Evolutionary conservation across 352 stramenopile species (phyloP), one percentile per base, ranked within the genome.

Genomic region (Aphanomyces euteiches): DNA sequence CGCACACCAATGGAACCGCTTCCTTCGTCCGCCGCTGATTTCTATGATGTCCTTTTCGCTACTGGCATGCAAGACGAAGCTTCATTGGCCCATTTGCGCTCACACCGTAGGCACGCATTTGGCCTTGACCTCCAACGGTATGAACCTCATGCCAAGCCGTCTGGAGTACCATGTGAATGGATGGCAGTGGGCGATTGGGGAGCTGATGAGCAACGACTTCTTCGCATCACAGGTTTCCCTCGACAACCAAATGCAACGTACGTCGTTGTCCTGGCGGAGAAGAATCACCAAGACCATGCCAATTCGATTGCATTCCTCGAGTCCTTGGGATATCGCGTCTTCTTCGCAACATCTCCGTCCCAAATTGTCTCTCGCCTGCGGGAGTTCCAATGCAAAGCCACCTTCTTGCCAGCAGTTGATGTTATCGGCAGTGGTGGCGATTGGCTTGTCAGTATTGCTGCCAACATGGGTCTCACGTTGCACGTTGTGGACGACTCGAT

Each of bases 391-490:
- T 47, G 67, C 57, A 17, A 10, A 59, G 40, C 41, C 63, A 59
- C 41, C 21, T 64, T 53, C 60, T 15, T 53, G 19, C n/a, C 71
- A 40, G 50, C 41, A 48, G 53, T 60, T 47, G 34, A 61, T 47
- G 34, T 12, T 57, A 40, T 73, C 1, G 43, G 43, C 56, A 72
- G 66, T 53, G 34, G 67, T 40, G 36, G 21, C 60, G 28, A 38
- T 70, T 43, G 56, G 56, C 40, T 41, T n/a, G 39, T 48, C 13
- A 21, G 47, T 38, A 41, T 37, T 21, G 41, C 36, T 6, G 45
- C 39, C 39, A 53, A 58, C 7, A 47, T 56, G 38, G 45, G 47
- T 17, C 56, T 39, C 8, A 69, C 50, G 64, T n/a, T 78, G 48
- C 41, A 57, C 36, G 21, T 73, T 5, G 39, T 54, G 21, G 19